Evolutionary conservation across 176 grass and related monocot species (phyloP), one percentile per base, ranked within the genome.

Genomic region (Saccharum officinarum): DNA sequence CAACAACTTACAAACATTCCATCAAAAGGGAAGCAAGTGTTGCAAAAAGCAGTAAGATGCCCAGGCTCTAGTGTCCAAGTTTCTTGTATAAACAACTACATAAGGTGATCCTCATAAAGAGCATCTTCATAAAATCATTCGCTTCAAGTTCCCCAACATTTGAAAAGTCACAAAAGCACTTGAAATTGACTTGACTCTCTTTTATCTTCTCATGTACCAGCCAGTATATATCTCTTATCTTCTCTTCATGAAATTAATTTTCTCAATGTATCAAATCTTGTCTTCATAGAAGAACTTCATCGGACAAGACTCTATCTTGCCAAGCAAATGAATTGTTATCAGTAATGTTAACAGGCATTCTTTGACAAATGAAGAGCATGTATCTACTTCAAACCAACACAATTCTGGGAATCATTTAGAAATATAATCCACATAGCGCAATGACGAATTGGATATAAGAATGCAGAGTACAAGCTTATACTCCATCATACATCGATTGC

Each of bases 121-220:
- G 80, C 60, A 88, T 92, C 90, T 94, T 84, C 85, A 62, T 75
- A 87, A 83, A 88, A 86, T 77, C 75, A 88, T 82, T 93, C 52
- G 82, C 91, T 98, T 89, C 85, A 78, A 87, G 83, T 87, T 89
- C 85, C 87, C 82, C 73, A 76, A 86, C 54, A n/a, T 91, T 86
- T 78, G 73, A 91, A 89, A 86, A 92, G 55, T 88, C 70, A 77
- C 80, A 23, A 86, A 86, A 91, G 85, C 73, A 92, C 92, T 97
- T 98, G 77, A 92, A 90, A 89, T 90, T 77, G 77, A 92, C 87
- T 92, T 86, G 85, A 65, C 90, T 86, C 49, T 71, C 74, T 75
- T 83, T 93, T 93, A 94, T 90, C 95, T 97, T 97, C 92, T 95
- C 92, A 94, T 82, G 76, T 80, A 94, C 68, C 85, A 83, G 72